phyloP scores from a whole-genome alignment of 2,329 filamentous ascomycete genomes.

The Aspergillus pseudoviridinutans region DNA sequence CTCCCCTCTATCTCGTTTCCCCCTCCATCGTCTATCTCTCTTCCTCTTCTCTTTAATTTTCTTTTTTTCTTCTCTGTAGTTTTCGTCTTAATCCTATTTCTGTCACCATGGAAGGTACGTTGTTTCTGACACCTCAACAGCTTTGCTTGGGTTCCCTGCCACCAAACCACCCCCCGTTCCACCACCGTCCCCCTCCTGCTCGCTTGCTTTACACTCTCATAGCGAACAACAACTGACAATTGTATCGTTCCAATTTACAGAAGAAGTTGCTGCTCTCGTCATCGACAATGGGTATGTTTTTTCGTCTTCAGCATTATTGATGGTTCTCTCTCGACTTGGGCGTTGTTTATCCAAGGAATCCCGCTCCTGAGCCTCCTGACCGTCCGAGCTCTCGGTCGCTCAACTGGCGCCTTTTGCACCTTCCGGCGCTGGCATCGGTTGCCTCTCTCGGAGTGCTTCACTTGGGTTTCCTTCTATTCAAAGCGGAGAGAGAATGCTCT shows the following conservation, averaged over 20 bases:
- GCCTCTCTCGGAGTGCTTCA: not conserved
- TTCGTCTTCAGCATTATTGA: slow-evolving; percentile 23
- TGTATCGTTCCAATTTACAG: slow-evolving; percentile 52
- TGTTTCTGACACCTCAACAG: slow-evolving; percentile 32
- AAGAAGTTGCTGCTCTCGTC: slow-evolving; percentile 99
- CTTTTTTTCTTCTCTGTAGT: slow-evolving; percentile 23
- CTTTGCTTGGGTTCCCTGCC: slow-evolving; percentile 6
- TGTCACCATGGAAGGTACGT: slow-evolving; percentile 64
- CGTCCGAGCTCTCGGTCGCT: not conserved
- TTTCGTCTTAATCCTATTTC: slow-evolving; percentile 30
- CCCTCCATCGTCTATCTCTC: slow-evolving; percentile 32
- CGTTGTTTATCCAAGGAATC: not conserved
- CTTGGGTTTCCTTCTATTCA: not conserved
- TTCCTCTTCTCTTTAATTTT: slow-evolving; percentile 19
- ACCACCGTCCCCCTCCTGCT: slow-evolving; percentile 5
- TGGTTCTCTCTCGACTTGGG: slow-evolving; percentile 1
- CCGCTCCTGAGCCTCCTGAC: not conserved
- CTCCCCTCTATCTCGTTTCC: slow-evolving; percentile 39
- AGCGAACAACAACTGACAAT: slow-evolving; percentile 32
- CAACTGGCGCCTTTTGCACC: not conserved
- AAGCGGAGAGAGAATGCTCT: not conserved
- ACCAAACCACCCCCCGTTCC: not conserved
- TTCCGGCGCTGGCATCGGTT: slow-evolving; percentile 1
- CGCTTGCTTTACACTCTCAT: slow-evolving; percentile 15
- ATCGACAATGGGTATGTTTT: slow-evolving; percentile 99